A percentile compares a stretch with the other conserved stretches of the same genome.
phyloP scores from a whole-genome alignment of 2,329 filamentous ascomycete genomes.

The Cladophialophora psammophila region DNA sequence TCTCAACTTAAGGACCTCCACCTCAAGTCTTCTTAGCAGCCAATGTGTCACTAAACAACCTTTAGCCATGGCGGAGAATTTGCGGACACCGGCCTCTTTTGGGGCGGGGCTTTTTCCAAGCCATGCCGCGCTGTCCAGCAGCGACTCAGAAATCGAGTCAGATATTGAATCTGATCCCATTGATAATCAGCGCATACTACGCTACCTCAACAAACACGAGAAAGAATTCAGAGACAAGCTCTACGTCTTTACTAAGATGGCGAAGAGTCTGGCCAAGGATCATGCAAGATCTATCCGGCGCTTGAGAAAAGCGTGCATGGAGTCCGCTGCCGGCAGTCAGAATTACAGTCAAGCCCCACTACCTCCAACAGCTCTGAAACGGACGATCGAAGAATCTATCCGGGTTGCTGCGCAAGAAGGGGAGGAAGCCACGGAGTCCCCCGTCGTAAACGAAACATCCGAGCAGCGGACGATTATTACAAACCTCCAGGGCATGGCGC shows the following conservation, averaged over 20 bases:
- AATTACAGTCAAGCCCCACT: neutral
- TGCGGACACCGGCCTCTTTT: neutral
- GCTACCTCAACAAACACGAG: slow-evolving; percentile 11
- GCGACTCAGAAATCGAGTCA: neutral
- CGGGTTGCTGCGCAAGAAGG: neutral
- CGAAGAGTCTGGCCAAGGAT: slow-evolving; percentile 5
- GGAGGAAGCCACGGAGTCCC: neutral
- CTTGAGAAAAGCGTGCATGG: slow-evolving; percentile 9
- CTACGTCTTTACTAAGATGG: slow-evolving; percentile 2
- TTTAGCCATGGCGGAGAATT: neutral
- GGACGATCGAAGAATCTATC: neutral
- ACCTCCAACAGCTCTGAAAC: neutral
- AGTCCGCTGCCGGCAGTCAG: neutral
- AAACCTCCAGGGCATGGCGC: neutral
- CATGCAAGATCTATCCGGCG: slow-evolving; percentile 10
- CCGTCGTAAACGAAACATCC: neutral
- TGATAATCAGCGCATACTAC: neutral
- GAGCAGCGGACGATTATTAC: neutral
- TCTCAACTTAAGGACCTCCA: neutral
- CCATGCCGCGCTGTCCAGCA: neutral
- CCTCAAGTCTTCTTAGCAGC: neutral
- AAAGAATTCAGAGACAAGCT: slow-evolving; percentile 15
- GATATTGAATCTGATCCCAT: neutral
- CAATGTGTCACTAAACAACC: neutral
- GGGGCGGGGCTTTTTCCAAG: neutral